Evolutionary conservation across 2,329 filamentous ascomycete genomes (phyloP), one percentile per base, ranked within the genome.

Genomic region (Fusarium compactum): DNA sequence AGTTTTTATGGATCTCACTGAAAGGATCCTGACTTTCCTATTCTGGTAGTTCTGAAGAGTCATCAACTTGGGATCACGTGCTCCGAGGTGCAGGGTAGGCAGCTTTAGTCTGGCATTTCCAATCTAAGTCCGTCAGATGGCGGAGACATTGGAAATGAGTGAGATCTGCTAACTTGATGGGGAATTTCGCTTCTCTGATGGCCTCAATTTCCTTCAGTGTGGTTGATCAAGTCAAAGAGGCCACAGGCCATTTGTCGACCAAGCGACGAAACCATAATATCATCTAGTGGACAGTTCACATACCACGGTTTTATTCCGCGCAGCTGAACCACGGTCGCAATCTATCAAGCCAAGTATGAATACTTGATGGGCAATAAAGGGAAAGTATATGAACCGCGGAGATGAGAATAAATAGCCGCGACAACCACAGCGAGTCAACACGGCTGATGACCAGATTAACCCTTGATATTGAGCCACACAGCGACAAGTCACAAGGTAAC

Each of bases 1-100:
- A 38, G 41, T 24, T 66, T 68, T 68, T 65, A 59, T 69, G 67
- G 67, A 65, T 61, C 53, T 68, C 38, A 27, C 25, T n/a, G 5
- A 27, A 34, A 56, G 43, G 18, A 34, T 54, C 30, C 41, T 27
- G 27, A 61, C 60, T 55, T 71, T 38, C 68, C 68, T 45, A 32
- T 61, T 69, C 53, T 14, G 52, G 68, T 29, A 18, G 24, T 38
- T 41, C 6, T 40, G 34, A 5, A 41, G 30, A 51, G n/a, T 34
- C 32, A 47, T 47, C 15, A 58, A 52, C 38, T 45, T 1, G 11
- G 6, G 16, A 24, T 66, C 63, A 66, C 63, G 63, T 66, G 63
- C 15, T 2, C 1, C 0, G 2, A 3, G 1, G 9, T 71, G 3
- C 16, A 56, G 68, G 68, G 68, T 71, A 69, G 22, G 30, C 24